phyloP scores from a whole-genome alignment of 2,329 filamentous ascomycete genomes.

The Fusarium drepaniforme region DNA sequence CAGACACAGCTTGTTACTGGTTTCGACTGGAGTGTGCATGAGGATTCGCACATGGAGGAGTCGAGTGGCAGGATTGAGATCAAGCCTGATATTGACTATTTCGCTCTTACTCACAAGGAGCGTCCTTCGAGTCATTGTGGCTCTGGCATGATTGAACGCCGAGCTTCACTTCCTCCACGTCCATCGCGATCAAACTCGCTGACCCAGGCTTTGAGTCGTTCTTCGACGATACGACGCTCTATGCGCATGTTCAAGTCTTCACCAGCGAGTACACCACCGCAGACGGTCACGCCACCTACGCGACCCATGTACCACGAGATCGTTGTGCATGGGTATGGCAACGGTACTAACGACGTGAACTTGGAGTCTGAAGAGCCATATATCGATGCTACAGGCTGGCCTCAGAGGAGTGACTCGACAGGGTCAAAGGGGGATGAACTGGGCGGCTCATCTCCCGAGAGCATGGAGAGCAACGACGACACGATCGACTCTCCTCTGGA shows the following conservation, averaged over 20 bases:
- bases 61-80: constrained; percentile 54
- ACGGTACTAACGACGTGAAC: constrained; percentile 59
- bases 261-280: constrained; percentile 30
- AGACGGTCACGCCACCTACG: constrained; percentile 23
- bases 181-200: constrained; percentile 48
- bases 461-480: constrained; percentile 46
- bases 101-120: constrained; percentile 56
- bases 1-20: constrained; percentile 45
- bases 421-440: constrained; percentile 39
- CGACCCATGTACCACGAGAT: constrained; percentile 61
- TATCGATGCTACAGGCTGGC: constrained; percentile 26
- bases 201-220: constrained; percentile 46
- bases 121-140: constrained; percentile 15
- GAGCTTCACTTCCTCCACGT: constrained; percentile 32
- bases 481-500: constrained; percentile 42
- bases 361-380: constrained; percentile 27
- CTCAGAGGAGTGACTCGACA: constrained; percentile 43
- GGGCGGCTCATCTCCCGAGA: constrained; percentile 37
- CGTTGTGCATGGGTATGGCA: constrained; percentile 65
- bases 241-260: constrained; percentile 47
- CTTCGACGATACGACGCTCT: constrained; percentile 50
- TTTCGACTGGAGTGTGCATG: constrained; percentile 22
- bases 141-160: constrained; percentile 29
- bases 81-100: constrained; percentile 69
- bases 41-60: constrained; percentile 8